phyloP scores from a whole-genome alignment of 2,329 filamentous ascomycete genomes.

The Apiospora kogelbergensis region DNA sequence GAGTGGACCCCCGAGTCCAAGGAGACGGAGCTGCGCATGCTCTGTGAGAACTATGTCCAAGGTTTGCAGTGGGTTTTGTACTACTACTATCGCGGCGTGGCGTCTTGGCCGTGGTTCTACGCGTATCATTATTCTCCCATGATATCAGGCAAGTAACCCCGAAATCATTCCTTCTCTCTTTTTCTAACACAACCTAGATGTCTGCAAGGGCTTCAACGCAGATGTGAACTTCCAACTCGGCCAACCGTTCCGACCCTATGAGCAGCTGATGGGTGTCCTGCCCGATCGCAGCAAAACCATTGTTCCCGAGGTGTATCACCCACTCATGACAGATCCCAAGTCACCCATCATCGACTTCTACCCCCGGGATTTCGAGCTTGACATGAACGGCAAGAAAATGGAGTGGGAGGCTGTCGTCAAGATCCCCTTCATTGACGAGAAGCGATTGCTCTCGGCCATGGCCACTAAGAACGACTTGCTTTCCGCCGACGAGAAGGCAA shows the following conservation, averaged over 20 bases:
- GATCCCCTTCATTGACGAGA: conserved; percentile 97
- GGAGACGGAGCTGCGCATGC: conserved; percentile 69
- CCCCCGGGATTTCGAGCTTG: conserved; percentile 91
- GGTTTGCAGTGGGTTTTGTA: conserved; percentile 97
- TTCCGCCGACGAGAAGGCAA: conserved; percentile 72
- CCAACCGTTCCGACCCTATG: conserved; percentile 90
- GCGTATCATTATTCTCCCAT: conserved; percentile 95
- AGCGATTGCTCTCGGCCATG: conserved; percentile 82
- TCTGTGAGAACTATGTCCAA: conserved; percentile 96
- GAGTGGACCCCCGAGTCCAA: conserved; percentile 81
- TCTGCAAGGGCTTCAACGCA: conserved; percentile 82
- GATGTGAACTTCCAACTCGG: conserved; percentile 91
- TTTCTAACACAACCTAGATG: conserved; percentile 57
- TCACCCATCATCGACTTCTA: conserved; percentile 99
- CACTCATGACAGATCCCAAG: conserved; percentile 85
- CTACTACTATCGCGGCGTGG: conserved; percentile 97
- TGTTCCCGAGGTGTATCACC: conserved; percentile 82
- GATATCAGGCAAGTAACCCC: conserved; percentile 67
- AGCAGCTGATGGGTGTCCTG: conserved; percentile 97
- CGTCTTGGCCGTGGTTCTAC: conserved; percentile 99
- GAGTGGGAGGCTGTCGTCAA: conserved; percentile 99
- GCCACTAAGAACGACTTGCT: conserved; percentile 76
- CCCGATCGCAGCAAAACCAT: conserved; percentile 97
- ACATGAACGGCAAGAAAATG: conserved; percentile 99
- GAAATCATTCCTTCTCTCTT: not conserved